phyloP scores from a whole-genome alignment of 108 stramenopile species.

The Nitzschia palea region DNA sequence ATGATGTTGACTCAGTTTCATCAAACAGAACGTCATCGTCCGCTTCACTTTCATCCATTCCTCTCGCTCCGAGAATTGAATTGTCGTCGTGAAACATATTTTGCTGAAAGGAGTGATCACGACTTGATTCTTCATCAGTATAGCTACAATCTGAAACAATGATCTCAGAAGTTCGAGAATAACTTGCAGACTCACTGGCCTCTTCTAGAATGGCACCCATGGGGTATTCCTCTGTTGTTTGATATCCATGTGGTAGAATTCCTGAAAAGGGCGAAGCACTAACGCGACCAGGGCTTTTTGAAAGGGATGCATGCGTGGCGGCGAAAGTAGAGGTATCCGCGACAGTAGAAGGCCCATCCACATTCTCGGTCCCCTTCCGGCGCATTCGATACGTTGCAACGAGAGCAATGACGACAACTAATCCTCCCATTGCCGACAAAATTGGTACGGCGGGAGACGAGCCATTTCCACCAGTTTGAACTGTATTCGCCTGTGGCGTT shows the following conservation, averaged over 20 bases:
- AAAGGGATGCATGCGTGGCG: background rate
- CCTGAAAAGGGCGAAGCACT: background rate
- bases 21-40: constrained; percentile 17
- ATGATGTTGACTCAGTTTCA: background rate
- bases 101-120: constrained; percentile 8
- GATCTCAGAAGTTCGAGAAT: constrained; percentile 1
- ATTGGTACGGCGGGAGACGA: background rate
- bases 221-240: background rate
- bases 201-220: constrained; percentile 41
- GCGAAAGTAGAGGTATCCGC: background rate
- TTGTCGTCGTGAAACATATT: constrained; percentile 6
- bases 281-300: background rate
- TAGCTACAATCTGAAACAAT: constrained; percentile 37
- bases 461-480: background rate
- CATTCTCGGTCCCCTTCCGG: background rate
- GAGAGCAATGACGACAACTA: constrained; percentile 17
- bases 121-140: constrained; percentile 17
- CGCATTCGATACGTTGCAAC: constrained; percentile 15
- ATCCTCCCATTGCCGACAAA: constrained; percentile 10
- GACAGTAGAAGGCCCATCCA: constrained; percentile 15
- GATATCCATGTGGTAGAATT: constrained; percentile 27
- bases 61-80: constrained; percentile 15
- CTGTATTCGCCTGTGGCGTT: background rate
- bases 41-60: constrained; percentile 15
- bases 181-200: constrained; percentile 16